These are phyloP conservation scores for Phaeoacremonium minimum DNA, from an alignment of 2,329 filamentous ascomycete genomes.

Conservation along the genomic window DNA sequence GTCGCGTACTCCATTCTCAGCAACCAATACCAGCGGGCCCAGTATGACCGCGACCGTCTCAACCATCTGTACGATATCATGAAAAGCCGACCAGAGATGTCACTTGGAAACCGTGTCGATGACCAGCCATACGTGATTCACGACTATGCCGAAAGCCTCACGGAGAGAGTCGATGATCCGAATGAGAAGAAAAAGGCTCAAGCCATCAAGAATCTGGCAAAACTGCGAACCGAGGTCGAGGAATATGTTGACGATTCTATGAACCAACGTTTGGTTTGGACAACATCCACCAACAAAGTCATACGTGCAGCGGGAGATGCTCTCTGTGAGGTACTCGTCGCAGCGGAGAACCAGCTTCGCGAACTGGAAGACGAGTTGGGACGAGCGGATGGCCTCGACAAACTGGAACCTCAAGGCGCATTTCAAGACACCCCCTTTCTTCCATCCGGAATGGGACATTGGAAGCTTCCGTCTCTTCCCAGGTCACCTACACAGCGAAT, in stretches of 20 bases:
- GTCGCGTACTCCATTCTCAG: constrained; percentile 4
- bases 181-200: constrained; percentile 5
- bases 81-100: background rate
- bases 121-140: constrained; percentile 10
- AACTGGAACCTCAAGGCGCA: too few relatives aligned
- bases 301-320: constrained; percentile 8
- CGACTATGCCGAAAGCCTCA: constrained; percentile 5
- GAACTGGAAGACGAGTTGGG: constrained; percentile 9
- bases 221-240: constrained; percentile 5
- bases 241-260: constrained; percentile 6
- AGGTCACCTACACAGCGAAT: too few relatives aligned
- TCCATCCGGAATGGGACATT: too few relatives aligned
- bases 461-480: too few relatives aligned
- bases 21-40: constrained; percentile 7
- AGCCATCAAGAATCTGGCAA: constrained; percentile 1
- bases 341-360: constrained; percentile 5
- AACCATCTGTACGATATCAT: constrained; percentile 7
- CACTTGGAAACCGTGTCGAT: constrained; percentile 1
- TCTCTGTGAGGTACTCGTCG: constrained; percentile 6
- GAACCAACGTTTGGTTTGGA: constrained; percentile 6
- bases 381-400: constrained; percentile 5
- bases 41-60: constrained; percentile 10
- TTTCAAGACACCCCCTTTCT: too few relatives aligned
- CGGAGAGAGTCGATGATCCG: constrained; percentile 4
- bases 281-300: constrained; percentile 5